Evolutionary conservation across 176 grass and related monocot genomes (phyloP), one percentile per base, ranked within the genome.

Genomic region (Guadua angustifolia): DNA sequence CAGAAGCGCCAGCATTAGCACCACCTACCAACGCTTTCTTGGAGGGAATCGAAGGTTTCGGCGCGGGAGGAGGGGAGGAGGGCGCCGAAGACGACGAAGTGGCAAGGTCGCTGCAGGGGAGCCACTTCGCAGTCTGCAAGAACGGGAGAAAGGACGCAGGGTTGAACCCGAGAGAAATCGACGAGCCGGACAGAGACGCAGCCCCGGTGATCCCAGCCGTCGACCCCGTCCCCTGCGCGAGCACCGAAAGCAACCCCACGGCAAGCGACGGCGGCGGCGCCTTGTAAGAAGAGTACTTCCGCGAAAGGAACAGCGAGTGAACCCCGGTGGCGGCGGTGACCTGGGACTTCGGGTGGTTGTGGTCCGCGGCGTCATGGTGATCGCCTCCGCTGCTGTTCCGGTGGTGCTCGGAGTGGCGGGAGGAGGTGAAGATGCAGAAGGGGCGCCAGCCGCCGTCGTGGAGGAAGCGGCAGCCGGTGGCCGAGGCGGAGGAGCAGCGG

Each of bases 71-170:
- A 86, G 74, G 74, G 22, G 74, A 80, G 15, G 68, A 40, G 14
- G 59, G 75, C 19, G 69, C 29, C 80, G 74, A 43, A 59, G 88
- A 66, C 11, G 88, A 83, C 0, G 86, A 85, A 1, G 87, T 87
- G 66, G 86, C 46, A 70, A 85, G 89, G 76, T 90, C 96, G 59
- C 86, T 95, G 90, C 93, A 99, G 21, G 96, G 96, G 71, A 99
- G 88, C 97, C 97, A 96, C 91, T 87, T 99, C 63, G 80, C 25
- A 7, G 83, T 74, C 85, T 90, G 93, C 82, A 95, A 29, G 83
- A 95, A 94, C 59, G 93, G 93, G 74, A 99, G 83, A 46, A 95
- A 76, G 78, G 92, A 94, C 43, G 88, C 81, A 39, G 97, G 89
- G 42, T 92, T 94, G 86, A 99, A 94, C 17, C 85, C 83, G 75